These are phyloP conservation scores for Mucor racemosus DNA, from an alignment of 371 early-diverging fungal genomes.

Conservation along the genomic window DNA sequence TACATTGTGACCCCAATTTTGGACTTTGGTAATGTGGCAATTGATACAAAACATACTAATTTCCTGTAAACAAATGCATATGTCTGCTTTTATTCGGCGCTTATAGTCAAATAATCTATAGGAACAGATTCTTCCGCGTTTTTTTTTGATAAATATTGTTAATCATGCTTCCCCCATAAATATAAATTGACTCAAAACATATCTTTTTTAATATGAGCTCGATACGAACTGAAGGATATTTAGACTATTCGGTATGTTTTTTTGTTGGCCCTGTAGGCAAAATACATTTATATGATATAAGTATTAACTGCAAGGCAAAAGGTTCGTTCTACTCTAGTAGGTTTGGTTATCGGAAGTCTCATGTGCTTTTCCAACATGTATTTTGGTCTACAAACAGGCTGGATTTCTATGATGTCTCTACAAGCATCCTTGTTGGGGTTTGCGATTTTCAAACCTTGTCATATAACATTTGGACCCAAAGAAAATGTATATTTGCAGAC, in stretches of 20 bases:
- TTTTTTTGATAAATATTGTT: no score
- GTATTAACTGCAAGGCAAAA: background rate
- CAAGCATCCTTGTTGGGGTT: slow-evolving; percentile 78
- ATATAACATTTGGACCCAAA: slow-evolving; percentile 66
- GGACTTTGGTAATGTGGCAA: no score
- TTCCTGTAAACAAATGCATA: no score
- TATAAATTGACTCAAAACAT: no score
- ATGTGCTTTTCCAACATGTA: slow-evolving; percentile 85
- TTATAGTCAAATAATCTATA: no score
- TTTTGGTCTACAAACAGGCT: slow-evolving; percentile 83
- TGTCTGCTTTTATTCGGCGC: no score
- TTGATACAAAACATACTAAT: no score
- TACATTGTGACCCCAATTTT: no score
- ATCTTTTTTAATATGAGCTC: background rate
- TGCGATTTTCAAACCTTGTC: slow-evolving; percentile 67
- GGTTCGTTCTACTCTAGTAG: slow-evolving; percentile 63
- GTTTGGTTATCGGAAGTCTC: slow-evolving; percentile 66
- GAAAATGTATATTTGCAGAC: slow-evolving; percentile 84
- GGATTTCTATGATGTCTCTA: slow-evolving; percentile 85
- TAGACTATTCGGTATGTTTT: background rate
- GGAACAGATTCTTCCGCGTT: no score
- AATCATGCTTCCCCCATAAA: no score
- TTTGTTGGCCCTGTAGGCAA: background rate
- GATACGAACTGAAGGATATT: background rate
- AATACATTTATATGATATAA: background rate